Base-by-base conservation (phyloP, 78 protist genomes). In the Dictyostelium intermedium region DNA sequence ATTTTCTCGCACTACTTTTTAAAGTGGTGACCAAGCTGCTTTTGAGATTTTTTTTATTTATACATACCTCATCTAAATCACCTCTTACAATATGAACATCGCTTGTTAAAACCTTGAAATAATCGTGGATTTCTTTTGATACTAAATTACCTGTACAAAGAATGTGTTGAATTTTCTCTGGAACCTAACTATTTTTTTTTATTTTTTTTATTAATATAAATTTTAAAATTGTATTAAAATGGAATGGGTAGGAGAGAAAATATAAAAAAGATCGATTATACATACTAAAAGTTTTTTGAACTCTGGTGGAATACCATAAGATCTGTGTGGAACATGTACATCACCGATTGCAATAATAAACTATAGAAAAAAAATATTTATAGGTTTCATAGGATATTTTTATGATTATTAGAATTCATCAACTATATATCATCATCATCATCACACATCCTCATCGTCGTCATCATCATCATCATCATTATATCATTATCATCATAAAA, bases 271-370 rank as follows among this genome's bases (percentile, higher is more conserved):
- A 30, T 70, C 1, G 37, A 32, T 30, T 41, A 8, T 18, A 76
- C 98, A n/a, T 41, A 97, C 98, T 72, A 99, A 91, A 14, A 99
- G 93, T 60, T 82, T 92, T 81, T 92, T 95, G 91, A 99, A 99
- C 70, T 96, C 84, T 7, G 93, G 91, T 1, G 99, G 99, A 14
- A 99, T 83, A 34, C 96, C 96, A 30, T 80, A 56, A 3, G 97
- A 91, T 37, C 99, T 73, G 79, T 98, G 98, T n/a, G 99, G 99
- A 32, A 99, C 97, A 95, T 99, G 99, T 47, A 98, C 13, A 53
- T 99, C 99, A 25, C 99, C 99, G 23, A 99, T 20, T 10, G 98
- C 99, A 6, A 99, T 98, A 9, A 98, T 99, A 3, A 99, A 95
- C 97, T 87, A 53, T 20, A 91, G 1, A 77, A 56, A 50, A 50